phyloP scores from a whole-genome alignment of 108 stramenopile species.

The Fragilaria crotonensis region DNA sequence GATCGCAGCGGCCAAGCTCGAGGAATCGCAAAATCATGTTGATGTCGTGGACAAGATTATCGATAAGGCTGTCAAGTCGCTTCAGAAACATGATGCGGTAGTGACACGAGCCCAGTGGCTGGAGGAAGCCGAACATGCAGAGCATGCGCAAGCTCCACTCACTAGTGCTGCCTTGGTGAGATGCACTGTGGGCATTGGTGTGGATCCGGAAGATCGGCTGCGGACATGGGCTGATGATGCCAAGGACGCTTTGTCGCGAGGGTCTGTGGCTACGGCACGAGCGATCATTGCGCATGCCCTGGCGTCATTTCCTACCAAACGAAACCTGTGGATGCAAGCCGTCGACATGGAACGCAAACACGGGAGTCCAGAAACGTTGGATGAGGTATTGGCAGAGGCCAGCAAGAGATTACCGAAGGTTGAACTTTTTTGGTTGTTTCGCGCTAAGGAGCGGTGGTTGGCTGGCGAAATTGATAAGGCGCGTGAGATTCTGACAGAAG shows the following conservation, averaged over 20 bases:
- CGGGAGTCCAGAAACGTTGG: constrained; percentile 62
- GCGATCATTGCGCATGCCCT: constrained; percentile 82
- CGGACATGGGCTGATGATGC: constrained; percentile 98
- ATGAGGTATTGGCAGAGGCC: constrained; percentile 79
- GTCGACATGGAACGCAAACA: constrained; percentile 86
- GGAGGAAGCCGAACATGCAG: constrained; percentile 82
- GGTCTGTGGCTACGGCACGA: constrained; percentile 75
- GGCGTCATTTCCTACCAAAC: constrained; percentile 69
- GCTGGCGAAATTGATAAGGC: constrained; percentile 81
- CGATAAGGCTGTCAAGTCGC: constrained; percentile 64
- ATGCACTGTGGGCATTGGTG: constrained; percentile 78
- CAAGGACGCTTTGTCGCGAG: constrained; percentile 53
- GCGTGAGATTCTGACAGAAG: constrained; percentile 86
- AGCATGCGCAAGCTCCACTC: constrained; percentile 70
- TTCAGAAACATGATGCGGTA: constrained; percentile 67
- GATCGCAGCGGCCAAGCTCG: constrained; percentile 96
- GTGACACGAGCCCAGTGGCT: constrained; percentile 87
- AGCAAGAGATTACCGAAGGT: constrained; percentile 71
- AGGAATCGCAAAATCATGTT: constrained; percentile 87
- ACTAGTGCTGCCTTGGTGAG: constrained; percentile 88
- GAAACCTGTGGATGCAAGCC: constrained; percentile 85
- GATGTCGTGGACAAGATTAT: constrained; percentile 72
- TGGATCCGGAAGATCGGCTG: constrained; percentile 89
- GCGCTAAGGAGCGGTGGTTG: constrained; percentile 95
- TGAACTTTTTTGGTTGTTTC: constrained; percentile 96